Evolutionary conservation across 2,329 filamentous ascomycete species (phyloP), one percentile per base, ranked within the genome.

Genomic region (Xylaria sp.): DNA sequence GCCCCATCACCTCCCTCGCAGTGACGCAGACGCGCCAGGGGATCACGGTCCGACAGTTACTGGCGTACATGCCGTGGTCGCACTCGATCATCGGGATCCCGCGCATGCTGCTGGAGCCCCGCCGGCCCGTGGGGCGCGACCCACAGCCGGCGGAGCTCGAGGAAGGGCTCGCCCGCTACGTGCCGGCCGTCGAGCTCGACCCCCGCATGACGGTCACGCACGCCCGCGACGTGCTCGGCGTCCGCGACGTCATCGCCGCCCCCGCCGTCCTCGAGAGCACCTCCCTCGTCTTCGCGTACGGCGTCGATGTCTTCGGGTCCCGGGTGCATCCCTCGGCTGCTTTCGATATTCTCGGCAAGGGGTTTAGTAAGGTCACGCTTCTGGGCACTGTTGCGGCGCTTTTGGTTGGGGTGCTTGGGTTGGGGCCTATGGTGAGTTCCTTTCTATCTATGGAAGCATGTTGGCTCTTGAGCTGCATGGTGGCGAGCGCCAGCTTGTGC

Each of bases 11-110:
- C 18, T 87, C 90, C 60, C 89, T 99, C 77, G 86, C 92, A 0
- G 93, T 97, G 18, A 96, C 94, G 0, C 90, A 94, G 77, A 99
- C 96, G 0, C 87, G 91, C 32, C 96, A 99, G 82, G 96, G 96
- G 34, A 97, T 99, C 76, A 92, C 93, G 0, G 91, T 89, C 48
- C 90, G 93, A 18, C 90, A 95, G 72, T 84, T 99, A 2, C 85
- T 99, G 13, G 93, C 91, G 53, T 92, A 92, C 45, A 84, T 97
- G 2, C 89, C 93, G 0, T 86, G 89, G 36, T 86, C 89, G 0
- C 90, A 92, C 76, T 86, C 91, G 43, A 89, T 99, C 63, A 83
- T 95, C 57, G 92, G 91, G 23, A 90, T 99, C 61, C 92, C 94
- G 4, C 91, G 93, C 50, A 85, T 87, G 32, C 79, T 94, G 45